Conservation (phyloP, 2,329 filamentous ascomycete species). For the Alternaria postmessia region DNA sequence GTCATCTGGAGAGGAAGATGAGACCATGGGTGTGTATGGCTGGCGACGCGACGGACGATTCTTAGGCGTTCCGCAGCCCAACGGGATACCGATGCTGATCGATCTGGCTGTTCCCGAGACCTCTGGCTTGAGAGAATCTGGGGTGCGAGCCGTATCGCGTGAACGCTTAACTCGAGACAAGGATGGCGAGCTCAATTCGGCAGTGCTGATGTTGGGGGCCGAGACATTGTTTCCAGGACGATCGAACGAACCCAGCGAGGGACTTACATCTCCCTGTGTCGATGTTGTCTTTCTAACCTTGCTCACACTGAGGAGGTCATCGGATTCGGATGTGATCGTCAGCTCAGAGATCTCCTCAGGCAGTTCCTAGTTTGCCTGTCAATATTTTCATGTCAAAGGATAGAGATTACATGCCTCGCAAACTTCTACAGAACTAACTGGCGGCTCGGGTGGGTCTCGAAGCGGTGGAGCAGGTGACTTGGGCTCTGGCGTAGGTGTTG, state of each 20-base stretch:
- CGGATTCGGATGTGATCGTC: background rate
- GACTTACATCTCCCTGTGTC: background rate
- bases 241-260: background rate
- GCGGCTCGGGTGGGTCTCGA: background rate
- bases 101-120: background rate
- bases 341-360: background rate
- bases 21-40: background rate
- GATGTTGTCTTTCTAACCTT: conserved; percentile 2
- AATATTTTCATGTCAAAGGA: background rate
- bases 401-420: background rate
- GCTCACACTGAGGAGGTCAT: background rate
- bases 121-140: conserved; percentile 2
- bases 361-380: background rate
- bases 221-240: background rate
- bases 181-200: background rate
- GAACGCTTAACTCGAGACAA: background rate
- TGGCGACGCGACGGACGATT: background rate
- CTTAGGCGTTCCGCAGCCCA: background rate
- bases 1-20: background rate
- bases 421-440: background rate
- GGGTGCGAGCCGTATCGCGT: background rate
- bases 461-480: background rate
- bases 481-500: background rate
- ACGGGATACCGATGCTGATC: background rate
- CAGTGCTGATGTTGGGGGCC: background rate